phyloP scores from a whole-genome alignment of 257 asterid genomes.

The Rhazya stricta region DNA sequence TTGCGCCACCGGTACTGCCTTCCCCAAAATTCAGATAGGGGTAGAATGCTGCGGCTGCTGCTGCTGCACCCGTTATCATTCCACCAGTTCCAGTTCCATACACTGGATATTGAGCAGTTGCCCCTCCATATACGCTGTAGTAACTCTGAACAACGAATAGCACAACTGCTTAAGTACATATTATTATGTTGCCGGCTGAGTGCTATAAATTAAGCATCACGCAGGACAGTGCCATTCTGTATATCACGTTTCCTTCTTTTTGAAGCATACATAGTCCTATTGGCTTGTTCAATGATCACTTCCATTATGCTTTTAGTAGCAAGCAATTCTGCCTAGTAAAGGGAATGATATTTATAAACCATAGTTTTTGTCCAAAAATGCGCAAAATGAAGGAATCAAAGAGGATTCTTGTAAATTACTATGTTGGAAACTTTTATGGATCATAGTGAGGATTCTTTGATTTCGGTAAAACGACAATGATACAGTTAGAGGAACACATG shows the following conservation, averaged over 20 bases:
- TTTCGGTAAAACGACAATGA: not conserved
- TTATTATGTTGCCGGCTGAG: not conserved
- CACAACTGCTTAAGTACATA: not conserved
- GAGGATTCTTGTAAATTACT: not conserved
- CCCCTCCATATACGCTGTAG: conserved; percentile 77
- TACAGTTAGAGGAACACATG: not conserved
- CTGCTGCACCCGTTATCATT: conserved; percentile 47
- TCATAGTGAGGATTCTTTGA: not conserved
- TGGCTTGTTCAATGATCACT: not conserved
- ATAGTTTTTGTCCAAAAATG: not conserved
- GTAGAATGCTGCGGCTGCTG: conserved; percentile 55
- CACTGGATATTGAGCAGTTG: conserved; percentile 52
- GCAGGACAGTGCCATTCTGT: not conserved
- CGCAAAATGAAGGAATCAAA: not conserved
- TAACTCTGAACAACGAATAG: conserved; percentile 43
- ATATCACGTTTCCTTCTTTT: not conserved
- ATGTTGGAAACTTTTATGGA: not conserved
- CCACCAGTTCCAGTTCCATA: conserved; percentile 64
- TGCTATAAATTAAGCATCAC: not conserved
- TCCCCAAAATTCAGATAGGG: conserved; percentile 73
- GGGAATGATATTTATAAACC: not conserved
- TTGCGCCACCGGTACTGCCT: conserved; percentile 45
- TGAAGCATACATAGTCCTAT: too few species aligned
- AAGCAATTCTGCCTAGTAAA: not conserved
- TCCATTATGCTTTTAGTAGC: not conserved